Evolutionary conservation across 768 basidiomycete genomes (phyloP).

Genomic region (Hortiboletus campestris): DNA sequence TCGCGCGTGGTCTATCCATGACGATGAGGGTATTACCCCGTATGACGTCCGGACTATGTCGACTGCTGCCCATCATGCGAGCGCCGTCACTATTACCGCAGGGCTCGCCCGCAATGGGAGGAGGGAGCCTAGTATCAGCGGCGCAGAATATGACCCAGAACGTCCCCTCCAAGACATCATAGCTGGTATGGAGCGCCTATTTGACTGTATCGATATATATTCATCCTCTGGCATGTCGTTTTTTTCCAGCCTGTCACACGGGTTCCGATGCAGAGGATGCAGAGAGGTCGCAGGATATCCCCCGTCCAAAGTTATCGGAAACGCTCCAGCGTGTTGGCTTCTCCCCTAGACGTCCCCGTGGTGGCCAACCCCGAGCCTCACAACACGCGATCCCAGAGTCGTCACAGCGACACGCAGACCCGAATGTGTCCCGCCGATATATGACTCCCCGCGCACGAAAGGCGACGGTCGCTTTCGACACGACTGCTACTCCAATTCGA

Average conservation of each 20-base stretch:
- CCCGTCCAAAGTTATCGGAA: slow-evolving; percentile 67
- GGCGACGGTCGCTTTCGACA: slow-evolving; percentile 29
- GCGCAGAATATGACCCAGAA: slow-evolving; percentile 85
- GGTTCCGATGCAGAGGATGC: slow-evolving; percentile 52
- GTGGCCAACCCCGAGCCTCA: slow-evolving; percentile 33
- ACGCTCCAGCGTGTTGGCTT: slow-evolving; percentile 66
- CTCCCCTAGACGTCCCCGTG: slow-evolving; percentile 74
- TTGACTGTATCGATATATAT: background rate
- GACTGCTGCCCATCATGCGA: slow-evolving; percentile 87
- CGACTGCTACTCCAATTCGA: slow-evolving; percentile 25
- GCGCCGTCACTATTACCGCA: slow-evolving; percentile 80
- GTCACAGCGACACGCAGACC: slow-evolving; percentile 16
- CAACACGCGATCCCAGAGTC: slow-evolving; percentile 14
- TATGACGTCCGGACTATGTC: slow-evolving; percentile 72
- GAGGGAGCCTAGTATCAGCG: slow-evolving; percentile 62
- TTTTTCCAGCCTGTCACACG: slow-evolving; percentile 46
- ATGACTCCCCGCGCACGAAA: slow-evolving; percentile 36
- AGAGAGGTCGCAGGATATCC: slow-evolving; percentile 39
- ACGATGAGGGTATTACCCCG: slow-evolving; percentile 65
- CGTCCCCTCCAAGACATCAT: slow-evolving; percentile 73
- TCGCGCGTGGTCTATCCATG: slow-evolving; percentile 61
- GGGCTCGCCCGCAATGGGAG: slow-evolving; percentile 57
- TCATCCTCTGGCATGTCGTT: slow-evolving; percentile 14
- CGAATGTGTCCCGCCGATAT: slow-evolving; percentile 16
- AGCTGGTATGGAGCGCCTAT: slow-evolving; percentile 41